Evolutionary conservation across 2,329 filamentous ascomycete species (phyloP).

Genomic region (Fusarium sp.): DNA sequence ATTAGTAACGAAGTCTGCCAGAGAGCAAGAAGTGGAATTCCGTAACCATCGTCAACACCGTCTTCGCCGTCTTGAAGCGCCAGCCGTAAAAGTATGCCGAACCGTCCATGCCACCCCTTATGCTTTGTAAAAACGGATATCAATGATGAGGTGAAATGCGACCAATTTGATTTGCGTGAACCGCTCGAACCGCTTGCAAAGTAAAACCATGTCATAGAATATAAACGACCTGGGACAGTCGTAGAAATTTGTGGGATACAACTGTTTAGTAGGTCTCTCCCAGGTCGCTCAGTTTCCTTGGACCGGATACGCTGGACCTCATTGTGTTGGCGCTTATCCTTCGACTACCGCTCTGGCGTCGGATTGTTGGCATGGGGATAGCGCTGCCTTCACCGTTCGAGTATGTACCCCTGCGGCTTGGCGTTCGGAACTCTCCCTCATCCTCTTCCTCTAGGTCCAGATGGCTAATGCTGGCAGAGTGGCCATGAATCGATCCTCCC

Average conservation of each 20-base stretch:
- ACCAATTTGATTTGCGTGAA: conserved; percentile 31
- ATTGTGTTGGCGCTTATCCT: conserved; percentile 52
- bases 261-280: conserved; percentile 62
- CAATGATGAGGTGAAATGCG: conserved; percentile 34
- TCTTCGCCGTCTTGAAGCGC: conserved; percentile 40
- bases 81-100: conserved; percentile 42
- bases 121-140: conserved; percentile 37
- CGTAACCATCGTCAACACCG: conserved; percentile 46
- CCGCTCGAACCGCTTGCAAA: conserved; percentile 37
- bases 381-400: conserved; percentile 58
- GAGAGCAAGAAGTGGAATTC: conserved; percentile 40
- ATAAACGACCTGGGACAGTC: conserved; percentile 23
- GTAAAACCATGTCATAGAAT: conserved; percentile 34
- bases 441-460: conserved; percentile 59
- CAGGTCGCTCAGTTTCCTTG: conserved; percentile 58
- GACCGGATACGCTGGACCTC: conserved; percentile 47
- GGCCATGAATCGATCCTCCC: conserved; percentile 68
- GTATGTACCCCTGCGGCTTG: conserved; percentile 64
- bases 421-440: conserved; percentile 57
- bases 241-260: conserved; percentile 4
- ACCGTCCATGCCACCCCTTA: conserved; percentile 28
- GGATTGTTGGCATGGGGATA: conserved; percentile 57
- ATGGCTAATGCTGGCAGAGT: conserved; percentile 66
- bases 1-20: conserved; percentile 39
- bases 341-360: conserved; percentile 57